Evolutionary conservation across 2,329 filamentous ascomycete species (phyloP), one percentile per base, ranked within the genome.

Genomic region (Paracoccidioides brasiliensis): DNA sequence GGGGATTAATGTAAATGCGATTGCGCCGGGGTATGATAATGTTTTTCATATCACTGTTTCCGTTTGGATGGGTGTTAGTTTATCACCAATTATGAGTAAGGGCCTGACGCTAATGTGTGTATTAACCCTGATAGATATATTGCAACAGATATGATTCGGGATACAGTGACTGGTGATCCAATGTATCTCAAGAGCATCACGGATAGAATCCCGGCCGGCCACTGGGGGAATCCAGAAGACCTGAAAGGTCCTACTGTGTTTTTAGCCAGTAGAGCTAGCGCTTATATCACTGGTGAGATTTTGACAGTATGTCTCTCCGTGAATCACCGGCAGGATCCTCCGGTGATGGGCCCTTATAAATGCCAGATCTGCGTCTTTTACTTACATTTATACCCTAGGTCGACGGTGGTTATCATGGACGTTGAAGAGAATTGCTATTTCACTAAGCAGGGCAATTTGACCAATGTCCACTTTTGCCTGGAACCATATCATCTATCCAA

Each of bases 1-100:
- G 64, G 88, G 89, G 3, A 78, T 95, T 58, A 88, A 80, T 0
- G 89, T 95, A 38, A 95, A 95, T 69, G 88, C 86, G 9, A 88
- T 95, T 66, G 89, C 89, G 3, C 90, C 90, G 0, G 90, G 90
- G 0, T 95, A 95, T 42, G 50, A 32, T 52, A 28, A 4, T 52
- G 5, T 42, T 35, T 30, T 28, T 28, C n/a, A 22, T 10, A 30
- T 42, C n/a, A 37, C 12, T 38, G 6, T 5, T 38, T 38, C 15
- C 9, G 14, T 9, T 52, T 8, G 32, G 5, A 3, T 12, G 14
- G 28, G 7, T n/a, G 15, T 33, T 40, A 10, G 30, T 14, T 42
- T 49, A 9, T 41, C 41, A 8, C 8, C 30, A 12, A 32, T 28
- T 28, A 12, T 30, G 30, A 32, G 32, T 32, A 5, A 30, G n/a